Evolutionary conservation across 192 early-diverging fungal species (phyloP).

Genomic region (Umbelopsis sp.): DNA sequence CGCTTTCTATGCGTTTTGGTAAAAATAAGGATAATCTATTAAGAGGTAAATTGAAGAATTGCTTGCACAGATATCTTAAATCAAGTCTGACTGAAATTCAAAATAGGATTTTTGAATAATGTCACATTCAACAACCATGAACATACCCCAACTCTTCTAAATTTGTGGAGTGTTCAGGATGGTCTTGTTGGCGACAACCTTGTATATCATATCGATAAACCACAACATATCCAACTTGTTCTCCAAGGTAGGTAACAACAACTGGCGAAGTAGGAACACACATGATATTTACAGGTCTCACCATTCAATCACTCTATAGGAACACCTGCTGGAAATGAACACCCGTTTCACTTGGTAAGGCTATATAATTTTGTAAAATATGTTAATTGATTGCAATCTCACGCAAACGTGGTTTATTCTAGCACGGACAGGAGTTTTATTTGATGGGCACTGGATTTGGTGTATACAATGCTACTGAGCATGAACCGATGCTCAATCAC

Average conservation of each 20-base stretch:
- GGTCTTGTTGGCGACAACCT: slow-evolving; percentile 57
- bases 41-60: not conserved
- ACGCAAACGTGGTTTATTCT: not conserved
- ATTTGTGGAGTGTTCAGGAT: slow-evolving; percentile 48
- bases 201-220: slow-evolving; percentile 49
- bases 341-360: slow-evolving; percentile 62
- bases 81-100: slow-evolving; percentile 22
- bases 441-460: slow-evolving; percentile 51
- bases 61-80: too few relatives aligned
- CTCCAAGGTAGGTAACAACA: slow-evolving; percentile 70
- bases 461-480: slow-evolving; percentile 49
- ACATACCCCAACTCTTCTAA: slow-evolving; percentile 57
- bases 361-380: not conserved
- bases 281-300: not conserved
- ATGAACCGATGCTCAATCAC: slow-evolving; percentile 24
- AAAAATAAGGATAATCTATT: slow-evolving; percentile 6
- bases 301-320: not conserved
- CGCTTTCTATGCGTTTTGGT: not conserved
- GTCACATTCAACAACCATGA: slow-evolving; percentile 67
- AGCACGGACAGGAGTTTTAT: slow-evolving; percentile 71
- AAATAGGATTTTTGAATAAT: slow-evolving; percentile 63
- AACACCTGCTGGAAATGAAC: slow-evolving; percentile 31
- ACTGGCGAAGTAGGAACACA: too few relatives aligned
- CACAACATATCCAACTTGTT: slow-evolving; percentile 59
- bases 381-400: not conserved